Evolutionary conservation across 257 asterid species (phyloP).

Genomic region (Linderniella brevidens): DNA sequence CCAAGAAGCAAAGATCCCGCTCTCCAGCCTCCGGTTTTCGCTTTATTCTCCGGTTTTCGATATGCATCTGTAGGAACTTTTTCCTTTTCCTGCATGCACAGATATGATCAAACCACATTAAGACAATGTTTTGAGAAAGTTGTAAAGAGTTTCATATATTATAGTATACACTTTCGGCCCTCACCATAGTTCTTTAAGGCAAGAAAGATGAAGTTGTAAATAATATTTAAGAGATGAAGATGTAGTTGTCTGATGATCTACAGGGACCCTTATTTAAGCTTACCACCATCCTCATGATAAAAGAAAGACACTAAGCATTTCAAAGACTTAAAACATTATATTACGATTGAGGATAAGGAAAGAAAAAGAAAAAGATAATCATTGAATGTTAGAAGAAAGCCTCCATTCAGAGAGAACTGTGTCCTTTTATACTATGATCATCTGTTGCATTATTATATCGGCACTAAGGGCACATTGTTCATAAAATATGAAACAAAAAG

Average conservation of each 20-base stretch:
- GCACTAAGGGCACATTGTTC: slow-evolving; percentile 20
- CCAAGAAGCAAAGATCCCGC: slow-evolving; percentile 55
- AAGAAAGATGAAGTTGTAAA: slow-evolving; percentile 7
- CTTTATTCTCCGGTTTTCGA: slow-evolving; percentile 43
- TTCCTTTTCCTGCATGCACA: slow-evolving; percentile 39
- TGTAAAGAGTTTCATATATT: slow-evolving; percentile 2
- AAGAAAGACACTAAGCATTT: too few relatives aligned
- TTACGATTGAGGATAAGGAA: slow-evolving; percentile 12
- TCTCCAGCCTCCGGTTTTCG: slow-evolving; percentile 73
- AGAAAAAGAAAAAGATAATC: slow-evolving; percentile 19
- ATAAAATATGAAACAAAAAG: too few relatives aligned
- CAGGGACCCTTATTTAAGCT: too few relatives aligned
- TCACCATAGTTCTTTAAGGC: slow-evolving; percentile 19
- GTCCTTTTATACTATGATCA: slow-evolving; percentile 14
- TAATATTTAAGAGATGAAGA: slow-evolving; percentile 19
- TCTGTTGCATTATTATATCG: slow-evolving; percentile 18
- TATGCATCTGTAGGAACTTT: slow-evolving; percentile 23
- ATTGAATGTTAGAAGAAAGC: slow-evolving; percentile 27
- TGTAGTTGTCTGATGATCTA: neutral
- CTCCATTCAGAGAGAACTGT: slow-evolving; percentile 17
- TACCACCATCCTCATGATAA: neutral
- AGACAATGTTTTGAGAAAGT: slow-evolving; percentile 2
- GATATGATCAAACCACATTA: slow-evolving; percentile 10
- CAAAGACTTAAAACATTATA: neutral
- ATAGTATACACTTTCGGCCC: slow-evolving; percentile 1